These are phyloP conservation scores for Iris macrosiphon DNA, from an alignment of 106 monocot species.

Conservation along the genomic window DNA sequence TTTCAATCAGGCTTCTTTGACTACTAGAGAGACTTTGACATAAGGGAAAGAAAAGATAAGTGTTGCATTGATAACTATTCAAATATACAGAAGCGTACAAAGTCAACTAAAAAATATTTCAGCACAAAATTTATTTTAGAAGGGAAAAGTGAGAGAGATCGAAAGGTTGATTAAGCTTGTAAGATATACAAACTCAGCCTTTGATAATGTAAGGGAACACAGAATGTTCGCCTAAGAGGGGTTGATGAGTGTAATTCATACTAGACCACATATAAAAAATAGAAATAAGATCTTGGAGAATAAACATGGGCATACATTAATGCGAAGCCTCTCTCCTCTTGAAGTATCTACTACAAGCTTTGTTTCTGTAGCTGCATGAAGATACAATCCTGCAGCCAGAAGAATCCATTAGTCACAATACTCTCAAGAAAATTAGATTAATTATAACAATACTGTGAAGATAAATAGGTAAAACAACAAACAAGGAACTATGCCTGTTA, in stretches of 20 bases:
- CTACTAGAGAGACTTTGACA: not conserved
- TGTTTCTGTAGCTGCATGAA: slow-evolving; percentile 78
- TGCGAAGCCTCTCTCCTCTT: slow-evolving; percentile 87
- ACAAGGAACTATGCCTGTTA: too few species aligned
- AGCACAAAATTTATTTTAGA: too few species aligned
- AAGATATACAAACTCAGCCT: too few species aligned
- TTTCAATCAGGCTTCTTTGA: not conserved
- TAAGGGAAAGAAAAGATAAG: not conserved
- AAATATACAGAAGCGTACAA: not conserved
- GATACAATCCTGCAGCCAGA: slow-evolving; percentile 73
- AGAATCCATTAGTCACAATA: not conserved
- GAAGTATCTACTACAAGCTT: slow-evolving; percentile 91
- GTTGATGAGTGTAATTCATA: too few species aligned
- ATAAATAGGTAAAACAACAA: too few species aligned
- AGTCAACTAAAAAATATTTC: too few species aligned
- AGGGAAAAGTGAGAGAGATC: too few species aligned
- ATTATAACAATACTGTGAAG: too few species aligned
- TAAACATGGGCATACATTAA: slow-evolving; percentile 58
- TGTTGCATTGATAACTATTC: not conserved
- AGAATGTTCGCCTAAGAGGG: too few species aligned
- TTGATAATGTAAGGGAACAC: too few species aligned
- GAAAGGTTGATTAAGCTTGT: too few species aligned
- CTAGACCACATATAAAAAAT: too few species aligned
- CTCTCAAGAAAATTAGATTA: not conserved
- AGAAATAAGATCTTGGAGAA: not conserved